Evolutionary conservation across 331 rosid species (phyloP).

Genomic region (Acacia pycnantha): DNA sequence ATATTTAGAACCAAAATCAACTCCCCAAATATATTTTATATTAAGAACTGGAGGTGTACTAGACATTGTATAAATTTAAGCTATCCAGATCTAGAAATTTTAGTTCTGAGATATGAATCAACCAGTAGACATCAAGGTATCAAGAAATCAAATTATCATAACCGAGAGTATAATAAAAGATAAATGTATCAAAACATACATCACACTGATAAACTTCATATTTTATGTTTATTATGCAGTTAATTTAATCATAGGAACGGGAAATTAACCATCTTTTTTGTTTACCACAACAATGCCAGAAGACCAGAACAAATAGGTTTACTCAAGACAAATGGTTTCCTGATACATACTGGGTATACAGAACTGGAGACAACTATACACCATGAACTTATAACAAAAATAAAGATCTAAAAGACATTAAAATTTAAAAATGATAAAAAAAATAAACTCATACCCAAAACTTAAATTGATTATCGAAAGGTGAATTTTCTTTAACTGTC

Average conservation of each 20-base stretch:
- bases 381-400: background rate
- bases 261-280: background rate
- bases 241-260: background rate
- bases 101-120: background rate
- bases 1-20: no score
- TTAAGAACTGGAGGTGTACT: no score
- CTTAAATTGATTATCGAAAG: conserved; percentile 52
- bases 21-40: no score
- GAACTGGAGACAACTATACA: background rate
- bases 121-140: background rate
- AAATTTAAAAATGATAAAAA: background rate
- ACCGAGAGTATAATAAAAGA: background rate
- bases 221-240: background rate
- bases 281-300: background rate
- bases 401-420: background rate
- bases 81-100: background rate
- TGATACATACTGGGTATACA: background rate
- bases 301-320: background rate
- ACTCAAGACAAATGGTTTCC: background rate
- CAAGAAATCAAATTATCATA: background rate
- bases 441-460: conserved; percentile 44
- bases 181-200: background rate
- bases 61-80: background rate
- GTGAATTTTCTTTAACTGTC: conserved; percentile 43
- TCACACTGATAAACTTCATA: background rate